Conservation (phyloP, 768 basidiomycete species). For the Tricholoma hemisulphureum region DNA sequence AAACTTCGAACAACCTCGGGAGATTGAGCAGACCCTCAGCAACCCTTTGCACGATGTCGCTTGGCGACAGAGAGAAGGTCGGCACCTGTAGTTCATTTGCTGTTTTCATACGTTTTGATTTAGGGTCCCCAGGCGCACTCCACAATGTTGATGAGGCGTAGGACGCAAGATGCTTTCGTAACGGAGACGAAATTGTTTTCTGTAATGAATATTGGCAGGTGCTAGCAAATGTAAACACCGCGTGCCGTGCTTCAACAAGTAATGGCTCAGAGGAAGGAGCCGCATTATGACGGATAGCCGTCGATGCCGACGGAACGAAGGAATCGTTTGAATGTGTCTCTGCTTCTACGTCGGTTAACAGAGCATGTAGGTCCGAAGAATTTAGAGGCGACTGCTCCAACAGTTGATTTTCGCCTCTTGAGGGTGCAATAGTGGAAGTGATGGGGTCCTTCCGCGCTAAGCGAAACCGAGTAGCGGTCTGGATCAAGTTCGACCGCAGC, state of each 20-base stretch:
- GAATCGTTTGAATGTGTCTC: conserved; percentile 30
- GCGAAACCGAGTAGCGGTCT: conserved; percentile 60
- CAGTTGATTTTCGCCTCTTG: conserved; percentile 68
- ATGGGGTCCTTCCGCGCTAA: conserved; percentile 52
- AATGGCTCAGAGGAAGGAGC: conserved; percentile 37
- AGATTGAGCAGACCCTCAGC: conserved; percentile 95
- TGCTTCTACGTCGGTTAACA: conserved; percentile 54
- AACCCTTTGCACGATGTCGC: conserved; percentile 81
- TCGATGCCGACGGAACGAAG: conserved; percentile 28
- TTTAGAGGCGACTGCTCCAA: conserved; percentile 85
- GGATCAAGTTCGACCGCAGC: conserved; percentile 55
- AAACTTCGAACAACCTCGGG: conserved; percentile 90
- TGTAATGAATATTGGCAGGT: conserved; percentile 79
- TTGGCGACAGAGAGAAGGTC: conserved; percentile 90
- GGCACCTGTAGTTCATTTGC: conserved; percentile 70
- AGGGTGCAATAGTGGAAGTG: conserved; percentile 54
- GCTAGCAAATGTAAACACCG: conserved; percentile 63
- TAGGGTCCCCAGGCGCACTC: conserved; percentile 53
- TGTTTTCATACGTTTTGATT: conserved; percentile 42
- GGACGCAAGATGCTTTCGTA: conserved; percentile 64
- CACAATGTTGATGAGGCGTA: conserved; percentile 74
- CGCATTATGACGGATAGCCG: conserved; percentile 29
- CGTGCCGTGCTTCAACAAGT: conserved; percentile 51
- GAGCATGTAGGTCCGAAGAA: conserved; percentile 65
- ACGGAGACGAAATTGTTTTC: conserved; percentile 78